Evolutionary conservation across 129 eudicot genomes (phyloP).

Genomic region (Calendula officinalis): DNA sequence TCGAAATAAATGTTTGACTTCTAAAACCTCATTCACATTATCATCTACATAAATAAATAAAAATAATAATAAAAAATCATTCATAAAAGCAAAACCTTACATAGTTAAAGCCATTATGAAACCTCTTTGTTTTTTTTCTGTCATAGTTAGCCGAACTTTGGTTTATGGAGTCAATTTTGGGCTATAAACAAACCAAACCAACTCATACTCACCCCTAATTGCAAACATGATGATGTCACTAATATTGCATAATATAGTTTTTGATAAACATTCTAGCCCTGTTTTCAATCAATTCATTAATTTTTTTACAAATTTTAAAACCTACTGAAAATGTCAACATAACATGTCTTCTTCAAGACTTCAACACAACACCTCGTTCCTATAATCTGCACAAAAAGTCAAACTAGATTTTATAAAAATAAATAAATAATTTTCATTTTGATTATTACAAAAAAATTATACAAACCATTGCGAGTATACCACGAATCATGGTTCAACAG

Average conservation of each 20-base stretch:
- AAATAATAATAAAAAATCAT: neutral
- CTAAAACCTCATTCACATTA: too few relatives aligned
- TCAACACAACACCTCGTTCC: slow-evolving; percentile 21
- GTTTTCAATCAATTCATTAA: neutral
- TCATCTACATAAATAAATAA: neutral
- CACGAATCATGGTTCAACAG: slow-evolving; percentile 47
- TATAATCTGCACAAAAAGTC: slow-evolving; percentile 23
- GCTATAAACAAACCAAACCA: too few relatives aligned
- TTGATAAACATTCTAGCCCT: neutral
- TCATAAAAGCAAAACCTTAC: neutral
- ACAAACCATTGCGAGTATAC: slow-evolving; percentile 18
- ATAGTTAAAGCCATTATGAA: neutral
- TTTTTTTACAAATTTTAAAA: slow-evolving; percentile 14
- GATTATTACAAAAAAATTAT: too few relatives aligned
- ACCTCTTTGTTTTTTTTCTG: neutral
- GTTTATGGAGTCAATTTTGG: too few relatives aligned
- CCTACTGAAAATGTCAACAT: slow-evolving; percentile 22
- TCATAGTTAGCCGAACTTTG: neutral
- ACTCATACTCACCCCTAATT: too few relatives aligned
- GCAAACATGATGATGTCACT: slow-evolving; percentile 6
- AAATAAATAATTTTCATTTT: neutral
- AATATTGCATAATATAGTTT: slow-evolving; percentile 16
- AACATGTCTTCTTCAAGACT: slow-evolving; percentile 22
- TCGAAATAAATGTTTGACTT: too few relatives aligned
- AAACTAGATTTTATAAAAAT: too few relatives aligned